Base-by-base conservation (phyloP, 2,329 filamentous ascomycete genomes). In the Chaetomium sp. region DNA sequence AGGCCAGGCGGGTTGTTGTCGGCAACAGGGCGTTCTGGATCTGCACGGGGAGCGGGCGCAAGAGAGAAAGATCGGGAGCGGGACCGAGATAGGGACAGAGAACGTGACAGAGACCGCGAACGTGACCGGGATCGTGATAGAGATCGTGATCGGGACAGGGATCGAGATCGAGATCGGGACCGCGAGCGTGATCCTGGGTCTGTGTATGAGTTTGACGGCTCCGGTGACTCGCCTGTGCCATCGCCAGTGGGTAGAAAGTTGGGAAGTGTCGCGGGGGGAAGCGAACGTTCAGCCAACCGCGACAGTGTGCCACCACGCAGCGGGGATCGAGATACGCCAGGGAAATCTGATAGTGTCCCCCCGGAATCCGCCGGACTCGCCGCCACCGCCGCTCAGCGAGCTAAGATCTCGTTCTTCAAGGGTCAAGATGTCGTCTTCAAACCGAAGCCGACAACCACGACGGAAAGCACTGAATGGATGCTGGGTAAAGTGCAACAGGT, bases 401-500 rank as follows among this genome's bases (percentile, higher is more conserved):
- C 78, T 55, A 83, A 82, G 66, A 74, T 84, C 34, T 72, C 76
- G 11, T 86, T 85, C 61, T 72, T 75, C 56, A 80, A 81, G 61
- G 79, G 79, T n/a, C 82, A 85, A 59, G 79, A 84, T 56, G 84
- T 87, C 5, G 84, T 83, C 0, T 87, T 86, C 71, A 83, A 82
- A 63, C 79, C 82, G 1, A 85, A 84, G 65, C 71, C 73, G 19
- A 66, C 72, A 6, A 71, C 69, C 57, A 74, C 71, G 49, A 72
- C 68, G 62, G 77, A 75, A 68, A 80, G 68, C 66, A 74, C 71
- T 3, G 85, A 87, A 62, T 88, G 84, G 77, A 91, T 91, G 54
- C 80, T 91, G 48, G 89, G 88, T 50, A 86, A 87, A 57, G 89
- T 92, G 51, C 86, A 87, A 58, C 81, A 82, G 52, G 85, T 92